Percentiles rank a stretch among this genome's conserved stretches.
These are phyloP conservation scores for Komagataea norvegica DNA, from an alignment of 1,139 yeast species.

Conservation along the genomic window DNA sequence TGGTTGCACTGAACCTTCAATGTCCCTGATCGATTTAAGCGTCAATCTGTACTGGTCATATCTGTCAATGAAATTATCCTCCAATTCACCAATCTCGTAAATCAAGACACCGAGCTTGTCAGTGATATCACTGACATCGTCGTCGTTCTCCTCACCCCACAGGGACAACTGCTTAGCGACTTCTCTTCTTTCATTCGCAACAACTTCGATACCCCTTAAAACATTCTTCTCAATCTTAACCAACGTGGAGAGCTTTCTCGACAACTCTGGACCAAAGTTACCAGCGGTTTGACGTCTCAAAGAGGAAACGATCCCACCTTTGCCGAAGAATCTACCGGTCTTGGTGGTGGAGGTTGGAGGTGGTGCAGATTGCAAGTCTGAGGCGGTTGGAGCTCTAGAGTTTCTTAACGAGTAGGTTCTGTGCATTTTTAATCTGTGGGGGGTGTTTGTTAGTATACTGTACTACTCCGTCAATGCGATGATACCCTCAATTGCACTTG, in stretches of 20 bases:
- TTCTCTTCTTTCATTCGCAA: slow-evolving; percentile 92
- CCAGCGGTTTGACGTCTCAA: slow-evolving; percentile 91
- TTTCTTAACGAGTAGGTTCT: slow-evolving; percentile 97
- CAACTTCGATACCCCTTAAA: slow-evolving; percentile 88
- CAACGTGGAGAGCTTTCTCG: slow-evolving; percentile 83
- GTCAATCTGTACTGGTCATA: slow-evolving; percentile 98
- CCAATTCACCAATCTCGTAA: slow-evolving; percentile 95
- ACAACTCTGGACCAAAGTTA: slow-evolving; percentile 88
- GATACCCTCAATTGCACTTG: no score
- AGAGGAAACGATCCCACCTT: slow-evolving; percentile 75
- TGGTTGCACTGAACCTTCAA: slow-evolving; percentile 97
- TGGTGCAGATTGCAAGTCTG: slow-evolving; percentile 90
- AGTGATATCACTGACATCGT: slow-evolving; percentile 94
- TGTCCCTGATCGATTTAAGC: slow-evolving; percentile 89
- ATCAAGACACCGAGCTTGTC: slow-evolving; percentile 94
- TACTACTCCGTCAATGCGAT: no score
- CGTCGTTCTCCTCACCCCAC: slow-evolving; percentile 99
- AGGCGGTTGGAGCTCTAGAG: slow-evolving; percentile 93
- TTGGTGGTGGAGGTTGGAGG: slow-evolving; percentile 92
- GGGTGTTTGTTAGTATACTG: no score
- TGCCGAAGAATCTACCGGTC: slow-evolving; percentile 83
- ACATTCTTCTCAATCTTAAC: slow-evolving; percentile 97
- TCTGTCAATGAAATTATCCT: slow-evolving; percentile 95
- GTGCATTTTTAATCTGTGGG: no score
- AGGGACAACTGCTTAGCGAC: slow-evolving; percentile 93